Evolutionary conservation across 495 filamentous ascomycete genomes (phyloP), one percentile per base, ranked within the genome.

Genomic region (Talaromyces thailandensis): DNA sequence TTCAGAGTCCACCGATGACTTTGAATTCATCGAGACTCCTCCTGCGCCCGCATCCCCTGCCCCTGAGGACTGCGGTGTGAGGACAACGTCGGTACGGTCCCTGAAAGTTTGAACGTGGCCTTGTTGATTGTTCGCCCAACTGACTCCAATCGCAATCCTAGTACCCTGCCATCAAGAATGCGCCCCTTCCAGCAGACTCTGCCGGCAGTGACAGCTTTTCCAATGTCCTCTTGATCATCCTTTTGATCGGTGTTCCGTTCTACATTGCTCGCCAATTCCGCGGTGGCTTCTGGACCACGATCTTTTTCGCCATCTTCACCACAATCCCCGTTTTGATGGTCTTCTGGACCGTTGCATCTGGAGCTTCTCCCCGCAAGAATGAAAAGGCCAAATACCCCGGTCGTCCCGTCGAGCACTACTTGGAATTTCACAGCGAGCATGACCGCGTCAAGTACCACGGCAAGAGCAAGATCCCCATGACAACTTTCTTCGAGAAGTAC

Each of bases 401-500:
- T 51, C 79, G 80, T 40, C 83, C 84, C 8, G 76, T 88, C 29
- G 84, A 88, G 64, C 74, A 86, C 66, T 88, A 88, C 68, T 74
- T 88, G 45, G 71, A 76, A n/a, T 88, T 88, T 73, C 79, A 82
- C 64, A 79, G 71, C 56, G 79, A 84, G 61, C 76, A 77, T 60
- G 84, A 88, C 64, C 71, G 73, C 50, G 71, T 74, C 6, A 84
- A 76, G 61, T 88, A 84, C 69, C 74, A 75, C 62, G 86, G 86
- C 62, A 81, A 78, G 67, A 84, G 79, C 73, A 85, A 81, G 69
- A 85, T 88, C 43, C 84, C 86, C 9, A 84, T 88, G 79, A 79
- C 86, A 64, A 82, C 81, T 6, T 87, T 88, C 69, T 81, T 84
- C 56, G 86, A 88, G 69, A 87, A 79, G 80, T 88, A 87, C 74